Base-by-base conservation (phyloP, 2,329 filamentous ascomycete species). In the Calonectria henricotiae region DNA sequence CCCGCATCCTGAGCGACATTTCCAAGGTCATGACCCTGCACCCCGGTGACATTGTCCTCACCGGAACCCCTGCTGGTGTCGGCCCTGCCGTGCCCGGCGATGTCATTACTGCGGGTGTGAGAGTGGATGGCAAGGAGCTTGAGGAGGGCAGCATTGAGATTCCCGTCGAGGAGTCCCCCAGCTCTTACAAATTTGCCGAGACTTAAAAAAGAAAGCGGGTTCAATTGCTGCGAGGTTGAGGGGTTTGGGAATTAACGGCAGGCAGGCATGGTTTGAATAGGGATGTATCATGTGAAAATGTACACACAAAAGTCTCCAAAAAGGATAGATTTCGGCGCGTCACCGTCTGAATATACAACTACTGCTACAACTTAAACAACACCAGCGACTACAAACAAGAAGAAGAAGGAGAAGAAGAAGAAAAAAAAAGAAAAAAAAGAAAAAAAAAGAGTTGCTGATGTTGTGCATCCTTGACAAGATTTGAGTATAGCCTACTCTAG, bases 61-160 rank as follows among this genome's bases (percentile, higher is more conserved):
- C 96, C n/a, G 96, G 96, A 20, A 99, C 96, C 62, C 96, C 96
- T 61, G 98, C 98, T 85, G 96, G 96, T 13, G 96, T 99, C 1
- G 96, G 96, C 1, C 88, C 91, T 23, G 95, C 98, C 1, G 90
- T 91, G 70, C 91, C 93, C 1, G 96, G 96, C 2, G 95, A 99
- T 84, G 87, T 96, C 37, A 94, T 99, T 89, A 92, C 88, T 73
- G 95, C 94, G 30, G 95, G 95, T 4, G 87, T 98, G 75, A 91
- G 90, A 80, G 90, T 98, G 35, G 87, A 88, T 68, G 95, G 95
- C 43, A 91, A 92, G 85, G 94, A 97, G 85, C 83, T 98, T 37
- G 91, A 95, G 80, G 93, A 97, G 86, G 94, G 93, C 39, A 91
- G 86, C 79, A 93, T 98, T 74, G 93, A 97, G 84, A 93, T 98